phyloP scores from a whole-genome alignment of 495 filamentous ascomycete genomes.

The Aspergillus homomorphus region DNA sequence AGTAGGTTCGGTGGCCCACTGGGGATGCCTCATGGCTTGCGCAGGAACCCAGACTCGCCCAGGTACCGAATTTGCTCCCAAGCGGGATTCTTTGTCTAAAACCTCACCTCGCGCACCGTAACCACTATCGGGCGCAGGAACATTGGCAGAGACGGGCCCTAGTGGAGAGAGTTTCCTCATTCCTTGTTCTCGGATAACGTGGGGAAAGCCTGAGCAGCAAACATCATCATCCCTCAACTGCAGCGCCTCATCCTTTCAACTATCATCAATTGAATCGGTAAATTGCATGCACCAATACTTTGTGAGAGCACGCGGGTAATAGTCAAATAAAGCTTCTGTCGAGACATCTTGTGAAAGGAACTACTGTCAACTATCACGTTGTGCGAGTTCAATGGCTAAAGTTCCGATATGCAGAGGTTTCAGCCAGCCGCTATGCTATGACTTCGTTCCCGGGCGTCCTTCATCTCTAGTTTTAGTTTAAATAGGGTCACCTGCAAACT shows the following conservation, averaged over 20 bases:
- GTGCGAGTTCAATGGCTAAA: neutral
- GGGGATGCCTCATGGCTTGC: conserved; percentile 14
- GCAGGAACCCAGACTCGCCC: conserved; percentile 24
- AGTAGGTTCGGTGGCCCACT: conserved; percentile 7
- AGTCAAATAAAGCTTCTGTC: neutral
- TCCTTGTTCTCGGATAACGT: neutral
- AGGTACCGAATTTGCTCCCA: conserved; percentile 6
- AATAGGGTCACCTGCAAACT: neutral
- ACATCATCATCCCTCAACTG: neutral
- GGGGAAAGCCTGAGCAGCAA: neutral
- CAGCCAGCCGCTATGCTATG: neutral
- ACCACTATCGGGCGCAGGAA: conserved; percentile 8
- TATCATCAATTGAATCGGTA: neutral
- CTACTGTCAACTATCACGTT: neutral
- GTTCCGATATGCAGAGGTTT: neutral
- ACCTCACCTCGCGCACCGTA: neutral
- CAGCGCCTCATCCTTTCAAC: conserved; percentile 7
- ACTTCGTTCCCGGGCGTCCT: neutral
- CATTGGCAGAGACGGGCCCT: conserved; percentile 6
- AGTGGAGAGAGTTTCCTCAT: conserved; percentile 12
- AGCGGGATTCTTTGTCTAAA: conserved; percentile 14
- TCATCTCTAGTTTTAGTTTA: neutral
- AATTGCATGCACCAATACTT: neutral
- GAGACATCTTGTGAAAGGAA: neutral
- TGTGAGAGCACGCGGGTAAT: neutral